A percentile compares a stretch with the other conserved stretches of the same genome.
phyloP scores from a whole-genome alignment of 768 basidiomycete genomes.

The Psilocybe azurescens region DNA sequence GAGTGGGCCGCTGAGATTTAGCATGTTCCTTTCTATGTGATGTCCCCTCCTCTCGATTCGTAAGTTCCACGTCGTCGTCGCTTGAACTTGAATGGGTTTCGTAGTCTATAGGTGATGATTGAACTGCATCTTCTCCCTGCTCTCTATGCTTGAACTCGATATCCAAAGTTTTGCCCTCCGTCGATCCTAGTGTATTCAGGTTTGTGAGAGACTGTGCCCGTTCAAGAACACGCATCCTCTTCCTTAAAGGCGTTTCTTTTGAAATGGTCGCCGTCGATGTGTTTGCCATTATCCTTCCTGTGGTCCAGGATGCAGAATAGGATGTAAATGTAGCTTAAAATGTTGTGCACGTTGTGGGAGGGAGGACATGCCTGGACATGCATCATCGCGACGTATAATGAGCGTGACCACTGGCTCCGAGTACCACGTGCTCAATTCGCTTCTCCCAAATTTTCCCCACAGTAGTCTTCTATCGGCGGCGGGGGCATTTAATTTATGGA shows the following conservation, averaged over 20 bases:
- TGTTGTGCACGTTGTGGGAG: background rate
- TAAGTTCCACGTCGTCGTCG: conserved; percentile 20
- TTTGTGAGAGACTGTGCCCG: conserved; percentile 30
- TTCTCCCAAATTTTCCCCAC: no score
- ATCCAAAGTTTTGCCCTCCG: conserved; percentile 19
- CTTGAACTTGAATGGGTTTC: conserved; percentile 30
- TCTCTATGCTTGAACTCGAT: conserved; percentile 19
- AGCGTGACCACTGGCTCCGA: no score
- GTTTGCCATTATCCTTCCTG: no score
- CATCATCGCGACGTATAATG: no score
- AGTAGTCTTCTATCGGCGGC: no score
- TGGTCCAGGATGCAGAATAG: background rate
- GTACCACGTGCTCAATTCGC: no score
- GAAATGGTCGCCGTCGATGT: conserved; percentile 8
- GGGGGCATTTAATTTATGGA: no score
- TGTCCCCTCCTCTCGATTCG: conserved; percentile 6
- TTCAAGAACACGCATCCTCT: conserved; percentile 31
- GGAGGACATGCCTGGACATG: no score
- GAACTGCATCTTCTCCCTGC: conserved; percentile 7
- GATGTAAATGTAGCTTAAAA: background rate
- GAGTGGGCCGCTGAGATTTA: conserved; percentile 12
- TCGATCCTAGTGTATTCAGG: conserved; percentile 11
- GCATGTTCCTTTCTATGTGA: background rate
- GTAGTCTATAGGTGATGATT: conserved; percentile 26
- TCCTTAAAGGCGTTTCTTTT: conserved; percentile 27